phyloP scores from a whole-genome alignment of 78 protist species.

The Speleostelium caveatum region DNA sequence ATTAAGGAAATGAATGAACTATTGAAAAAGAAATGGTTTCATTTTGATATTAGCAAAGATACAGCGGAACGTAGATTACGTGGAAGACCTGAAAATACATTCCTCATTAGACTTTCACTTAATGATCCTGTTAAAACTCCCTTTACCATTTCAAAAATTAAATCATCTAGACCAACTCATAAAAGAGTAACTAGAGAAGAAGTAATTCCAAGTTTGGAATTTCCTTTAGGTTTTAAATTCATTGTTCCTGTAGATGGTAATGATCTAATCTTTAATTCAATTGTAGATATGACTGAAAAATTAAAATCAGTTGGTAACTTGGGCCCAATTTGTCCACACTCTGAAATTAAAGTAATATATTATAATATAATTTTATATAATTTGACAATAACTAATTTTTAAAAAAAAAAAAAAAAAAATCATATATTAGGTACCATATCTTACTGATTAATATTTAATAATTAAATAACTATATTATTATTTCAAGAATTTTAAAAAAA shows the following conservation, averaged over 20 bases:
- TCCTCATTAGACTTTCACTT: constrained; percentile 41
- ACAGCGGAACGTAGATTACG: constrained; percentile 62
- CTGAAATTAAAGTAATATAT: constrained; percentile 65
- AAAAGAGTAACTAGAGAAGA: constrained; percentile 68
- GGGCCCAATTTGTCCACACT: constrained; percentile 42
- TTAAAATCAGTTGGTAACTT: constrained; percentile 37
- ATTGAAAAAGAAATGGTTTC: constrained; percentile 74
- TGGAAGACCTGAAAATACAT: constrained; percentile 79
- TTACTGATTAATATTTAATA: too few species aligned
- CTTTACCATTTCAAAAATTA: constrained; percentile 65
- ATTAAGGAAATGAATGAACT: constrained; percentile 39
- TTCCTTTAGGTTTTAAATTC: constrained; percentile 57
- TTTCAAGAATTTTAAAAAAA: too few species aligned
- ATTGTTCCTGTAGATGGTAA: constrained; percentile 48
- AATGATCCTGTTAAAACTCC: constrained; percentile 77
- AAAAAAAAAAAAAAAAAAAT: too few species aligned
- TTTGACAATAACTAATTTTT: too few species aligned
- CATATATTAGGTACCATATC: too few species aligned
- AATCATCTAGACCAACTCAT: constrained; percentile 53
- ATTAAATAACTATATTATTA: too few species aligned
- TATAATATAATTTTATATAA: neutral
- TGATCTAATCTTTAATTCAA: constrained; percentile 26
- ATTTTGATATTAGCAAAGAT: constrained; percentile 65
- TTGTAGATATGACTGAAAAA: constrained; percentile 21
- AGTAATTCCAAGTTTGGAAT: neutral